A percentile compares a stretch with the other conserved stretches of the same genome.
phyloP scores from a whole-genome alignment of 129 eudicot genomes.

The Helianthus tuberosus region DNA sequence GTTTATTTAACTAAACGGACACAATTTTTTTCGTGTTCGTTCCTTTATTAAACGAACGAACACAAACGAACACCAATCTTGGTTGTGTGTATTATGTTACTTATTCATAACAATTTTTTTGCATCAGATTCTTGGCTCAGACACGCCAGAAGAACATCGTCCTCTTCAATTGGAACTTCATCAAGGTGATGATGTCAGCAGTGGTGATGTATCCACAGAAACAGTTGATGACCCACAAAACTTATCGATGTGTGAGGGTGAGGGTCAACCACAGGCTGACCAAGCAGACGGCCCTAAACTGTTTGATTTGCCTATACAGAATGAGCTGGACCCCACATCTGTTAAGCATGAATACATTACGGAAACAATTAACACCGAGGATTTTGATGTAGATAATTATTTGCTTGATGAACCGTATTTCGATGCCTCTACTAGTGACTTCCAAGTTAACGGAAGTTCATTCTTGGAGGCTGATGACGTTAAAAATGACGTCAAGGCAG shows the following conservation, averaged over 20 bases:
- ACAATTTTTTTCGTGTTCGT: no score
- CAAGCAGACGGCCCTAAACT: constrained; percentile 42
- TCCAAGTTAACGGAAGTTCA: constrained; percentile 45
- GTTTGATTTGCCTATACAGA: constrained; percentile 48
- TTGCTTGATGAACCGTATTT: constrained; percentile 62
- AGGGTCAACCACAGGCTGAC: constrained; percentile 29
- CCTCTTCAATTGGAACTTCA: constrained; percentile 41
- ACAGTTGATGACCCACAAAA: constrained; percentile 33
- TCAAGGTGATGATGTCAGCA: constrained; percentile 36
- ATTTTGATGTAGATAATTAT: constrained; percentile 46
- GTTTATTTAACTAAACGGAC: no score
- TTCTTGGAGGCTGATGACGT: constrained; percentile 73
- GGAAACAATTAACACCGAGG: constrained; percentile 41
- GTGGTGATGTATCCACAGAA: constrained; percentile 35
- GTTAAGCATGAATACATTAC: constrained; percentile 62
- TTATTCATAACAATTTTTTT: constrained; percentile 2
- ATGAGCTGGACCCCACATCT: constrained; percentile 35
- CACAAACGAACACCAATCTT: neutral
- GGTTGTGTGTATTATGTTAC: neutral
- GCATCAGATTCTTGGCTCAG: constrained; percentile 63
- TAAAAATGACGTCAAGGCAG: constrained; percentile 42
- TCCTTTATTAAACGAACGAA: neutral
- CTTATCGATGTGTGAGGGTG: constrained; percentile 24
- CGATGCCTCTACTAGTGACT: constrained; percentile 43
- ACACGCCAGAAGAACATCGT: constrained; percentile 35